Evolutionary conservation across 1,284 basidiomycete species (phyloP).

Genomic region (Austroboletus niveus): DNA sequence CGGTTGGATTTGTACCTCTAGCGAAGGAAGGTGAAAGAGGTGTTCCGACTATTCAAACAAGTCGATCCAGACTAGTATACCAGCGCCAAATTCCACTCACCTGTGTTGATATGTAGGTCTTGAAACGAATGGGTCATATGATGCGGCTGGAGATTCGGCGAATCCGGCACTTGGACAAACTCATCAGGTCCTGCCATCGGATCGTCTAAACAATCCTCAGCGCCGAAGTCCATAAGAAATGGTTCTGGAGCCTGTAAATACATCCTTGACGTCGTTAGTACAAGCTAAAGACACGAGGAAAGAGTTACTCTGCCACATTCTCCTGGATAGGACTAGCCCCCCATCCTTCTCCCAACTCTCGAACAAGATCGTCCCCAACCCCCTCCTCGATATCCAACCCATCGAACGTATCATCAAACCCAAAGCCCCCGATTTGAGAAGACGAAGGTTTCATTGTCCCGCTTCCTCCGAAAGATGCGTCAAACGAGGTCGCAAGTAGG

Average conservation of each 20-base stretch:
- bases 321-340: conserved; percentile 35
- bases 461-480: conserved; percentile 50
- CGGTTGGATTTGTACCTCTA: background rate
- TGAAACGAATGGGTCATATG: background rate
- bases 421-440: conserved; percentile 53
- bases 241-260: conserved; percentile 12
- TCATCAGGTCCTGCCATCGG: conserved; percentile 3
- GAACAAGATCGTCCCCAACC: conserved; percentile 66
- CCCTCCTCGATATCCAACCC: conserved; percentile 56
- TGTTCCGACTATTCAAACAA: conserved; percentile 11
- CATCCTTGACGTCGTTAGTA: conserved; percentile 19
- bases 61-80: background rate
- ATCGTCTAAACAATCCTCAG: conserved; percentile 10
- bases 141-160: background rate
- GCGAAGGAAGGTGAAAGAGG: conserved; percentile 13
- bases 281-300: background rate
- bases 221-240: conserved; percentile 14
- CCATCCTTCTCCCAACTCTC: conserved; percentile 73
- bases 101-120: background rate
- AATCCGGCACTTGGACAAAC: background rate
- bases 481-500: conserved; percentile 62
- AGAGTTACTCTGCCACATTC: conserved; percentile 13
- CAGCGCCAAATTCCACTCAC: conserved; percentile 7
- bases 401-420: conserved; percentile 54
- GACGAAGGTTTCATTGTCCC: conserved; percentile 46